phyloP scores from a whole-genome alignment of 2,329 filamentous ascomycete species.

The Atkinsonella hypoxylon region DNA sequence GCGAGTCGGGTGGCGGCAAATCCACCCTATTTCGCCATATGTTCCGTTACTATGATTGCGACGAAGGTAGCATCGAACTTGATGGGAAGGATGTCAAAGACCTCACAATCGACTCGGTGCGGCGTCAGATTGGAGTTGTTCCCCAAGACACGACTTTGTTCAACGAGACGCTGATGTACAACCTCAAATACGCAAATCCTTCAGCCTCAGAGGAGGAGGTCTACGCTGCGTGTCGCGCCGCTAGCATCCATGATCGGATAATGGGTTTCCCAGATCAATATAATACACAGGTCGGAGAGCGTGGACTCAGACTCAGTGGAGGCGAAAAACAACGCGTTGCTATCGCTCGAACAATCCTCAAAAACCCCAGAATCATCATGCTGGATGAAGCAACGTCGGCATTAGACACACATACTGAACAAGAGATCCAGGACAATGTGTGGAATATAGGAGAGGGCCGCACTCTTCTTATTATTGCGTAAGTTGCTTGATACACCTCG shows the following conservation, averaged over 20 bases:
- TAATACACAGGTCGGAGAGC: slow-evolving; percentile 80
- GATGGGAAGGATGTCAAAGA: slow-evolving; percentile 77
- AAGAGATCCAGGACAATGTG: slow-evolving; percentile 82
- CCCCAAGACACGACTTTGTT: slow-evolving; percentile 94
- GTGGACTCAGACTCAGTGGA: slow-evolving; percentile 74
- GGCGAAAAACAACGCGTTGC: slow-evolving; percentile 91
- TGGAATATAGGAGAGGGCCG: slow-evolving; percentile 71
- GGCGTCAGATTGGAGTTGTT: slow-evolving; percentile 85
- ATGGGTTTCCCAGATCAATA: slow-evolving; percentile 81
- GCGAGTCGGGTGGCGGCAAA: slow-evolving; percentile 93
- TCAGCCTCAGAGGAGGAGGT: slow-evolving; percentile 70
- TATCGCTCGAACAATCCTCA: slow-evolving; percentile 85
- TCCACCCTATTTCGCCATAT: slow-evolving; percentile 92
- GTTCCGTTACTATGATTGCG: slow-evolving; percentile 90
- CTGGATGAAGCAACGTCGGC: slow-evolving; percentile 89
- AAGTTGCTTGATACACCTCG: slow-evolving; percentile 25
- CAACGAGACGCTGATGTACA: slow-evolving; percentile 92
- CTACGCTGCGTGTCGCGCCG: slow-evolving; percentile 68
- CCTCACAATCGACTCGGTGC: slow-evolving; percentile 85
- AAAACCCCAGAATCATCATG: slow-evolving; percentile 84
- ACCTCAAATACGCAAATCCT: slow-evolving; percentile 80
- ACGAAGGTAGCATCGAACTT: slow-evolving; percentile 67
- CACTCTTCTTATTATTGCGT: slow-evolving; percentile 91
- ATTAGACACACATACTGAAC: slow-evolving; percentile 82
- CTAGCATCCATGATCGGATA: slow-evolving; percentile 89